Evolutionary conservation across 164 flowering plant species (phyloP).

Genomic region (Liriodendron chinense): DNA sequence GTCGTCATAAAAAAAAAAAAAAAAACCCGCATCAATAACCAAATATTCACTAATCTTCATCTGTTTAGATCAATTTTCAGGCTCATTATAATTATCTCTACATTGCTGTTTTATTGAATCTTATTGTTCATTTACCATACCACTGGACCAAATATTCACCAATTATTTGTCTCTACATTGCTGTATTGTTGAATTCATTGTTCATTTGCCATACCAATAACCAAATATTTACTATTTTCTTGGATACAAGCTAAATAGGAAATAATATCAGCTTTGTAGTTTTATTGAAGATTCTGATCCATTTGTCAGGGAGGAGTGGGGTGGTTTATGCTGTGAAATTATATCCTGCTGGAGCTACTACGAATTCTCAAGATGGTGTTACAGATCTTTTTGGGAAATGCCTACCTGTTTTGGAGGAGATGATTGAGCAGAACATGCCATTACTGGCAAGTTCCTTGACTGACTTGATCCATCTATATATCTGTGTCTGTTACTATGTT

Average conservation of each 20-base stretch:
- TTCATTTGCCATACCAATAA: no score
- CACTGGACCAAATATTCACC: no score
- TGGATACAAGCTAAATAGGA: not conserved
- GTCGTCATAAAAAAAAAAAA: no score
- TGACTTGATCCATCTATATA: not conserved
- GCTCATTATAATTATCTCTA: not conserved
- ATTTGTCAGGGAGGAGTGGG: slow-evolving; percentile 72
- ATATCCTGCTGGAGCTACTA: slow-evolving; percentile 99
- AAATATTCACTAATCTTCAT: not conserved
- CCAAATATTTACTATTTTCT: not conserved
- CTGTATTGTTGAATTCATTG: no score
- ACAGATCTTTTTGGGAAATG: slow-evolving; percentile 93
- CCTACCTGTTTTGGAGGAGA: slow-evolving; percentile 83
- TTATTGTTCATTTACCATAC: not conserved
- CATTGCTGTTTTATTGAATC: not conserved
- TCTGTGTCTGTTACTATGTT: not conserved
- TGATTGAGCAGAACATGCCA: slow-evolving; percentile 90
- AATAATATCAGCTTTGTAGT: not conserved
- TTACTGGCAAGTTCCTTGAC: slow-evolving; percentile 51
- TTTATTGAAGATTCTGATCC: not conserved
- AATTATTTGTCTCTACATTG: not conserved
- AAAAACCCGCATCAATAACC: no score
- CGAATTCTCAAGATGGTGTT: slow-evolving; percentile 98
- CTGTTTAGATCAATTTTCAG: not conserved
- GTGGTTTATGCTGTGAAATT: slow-evolving; percentile 80